Base-by-base conservation (phyloP, 148 eudicot species). In the Spergularia bocconei region DNA sequence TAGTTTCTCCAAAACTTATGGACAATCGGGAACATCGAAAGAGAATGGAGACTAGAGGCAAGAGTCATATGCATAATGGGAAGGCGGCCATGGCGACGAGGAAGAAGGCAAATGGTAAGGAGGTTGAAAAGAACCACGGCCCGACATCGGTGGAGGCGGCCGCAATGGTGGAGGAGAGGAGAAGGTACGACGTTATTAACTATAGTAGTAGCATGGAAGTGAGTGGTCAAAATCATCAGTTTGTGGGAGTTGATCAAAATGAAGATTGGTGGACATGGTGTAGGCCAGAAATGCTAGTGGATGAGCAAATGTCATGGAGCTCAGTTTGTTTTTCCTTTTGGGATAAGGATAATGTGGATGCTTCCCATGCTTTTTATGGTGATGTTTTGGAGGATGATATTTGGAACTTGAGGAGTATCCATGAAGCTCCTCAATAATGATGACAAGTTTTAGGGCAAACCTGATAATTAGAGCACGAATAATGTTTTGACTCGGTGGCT, bases 221-320 rank as follows among this genome's bases (percentile, higher is more conserved):
- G 38, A 38, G 7, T 74, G 55, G 7, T 56, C 23, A 38, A 11
- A 25, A 13, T 21, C 15, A 59, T 33, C 52, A 52, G 4, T 23
- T 41, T 21, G 11, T 6, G 11, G 48, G 21, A 15, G 29, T 52
- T 4, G 59, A 67, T 38, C 36, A 21, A 41, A 23, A 20, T 44
- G 64, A 38, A 75, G 83, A 77, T 64, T 75, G 73, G 81, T 77
- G 81, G 48, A 75, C 16, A 69, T 76, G 81, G 85, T 66, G 47
- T 67, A 67, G 71, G 76, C 65, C 67, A 76, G 66, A 79, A 55
- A 71, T 79, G 67, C 25, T 69, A 58, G 88, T 70, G 62, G 91
- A 88, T 61, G 91, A 88, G 75, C 86, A 86, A 77, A 88, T 88
- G 87, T 82, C 91, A 29, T 88, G 91, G 91, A 87, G 88, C n/a